These are phyloP conservation scores for Candida sp. DNA, from an alignment of 1,139 yeast genomes.

Conservation along the genomic window DNA sequence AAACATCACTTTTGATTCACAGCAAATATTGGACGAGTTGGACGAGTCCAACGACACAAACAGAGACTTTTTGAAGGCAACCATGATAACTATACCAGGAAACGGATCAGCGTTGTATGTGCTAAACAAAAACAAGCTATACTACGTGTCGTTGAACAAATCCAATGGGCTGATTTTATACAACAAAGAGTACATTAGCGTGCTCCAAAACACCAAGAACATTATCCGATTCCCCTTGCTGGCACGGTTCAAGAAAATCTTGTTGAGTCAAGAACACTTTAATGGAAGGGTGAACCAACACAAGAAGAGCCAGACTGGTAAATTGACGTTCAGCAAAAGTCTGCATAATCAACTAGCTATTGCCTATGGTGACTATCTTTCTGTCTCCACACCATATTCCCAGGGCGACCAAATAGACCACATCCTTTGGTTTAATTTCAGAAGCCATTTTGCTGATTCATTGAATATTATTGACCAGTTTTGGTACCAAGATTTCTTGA, in stretches of 20 bases:
- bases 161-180: conserved; percentile 21
- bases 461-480: conserved; percentile 41
- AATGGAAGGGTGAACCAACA: conserved; percentile 20
- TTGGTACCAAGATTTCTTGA: conserved; percentile 39
- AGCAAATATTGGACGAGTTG: conserved; percentile 26
- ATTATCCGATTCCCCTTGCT: conserved; percentile 34
- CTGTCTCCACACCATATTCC: conserved; percentile 42
- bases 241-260: conserved; percentile 32
- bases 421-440: conserved; percentile 45
- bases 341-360: conserved; percentile 32
- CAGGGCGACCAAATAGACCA: conserved; percentile 34
- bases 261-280: conserved; percentile 24
- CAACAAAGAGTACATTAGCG: conserved; percentile 32
- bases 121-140: conserved; percentile 24
- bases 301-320: conserved; percentile 20
- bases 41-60: conserved; percentile 19
- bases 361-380: conserved; percentile 31
- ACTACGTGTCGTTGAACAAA: conserved; percentile 25
- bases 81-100: conserved; percentile 25
- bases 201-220: conserved; percentile 23
- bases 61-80: conserved; percentile 27
- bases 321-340: conserved; percentile 28
- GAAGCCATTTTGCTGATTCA: conserved; percentile 34
- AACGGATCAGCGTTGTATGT: conserved; percentile 31
- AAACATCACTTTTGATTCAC: conserved; percentile 31